Base-by-base conservation (phyloP, 2,329 filamentous ascomycete genomes). In the Curvularia eragrostidis region DNA sequence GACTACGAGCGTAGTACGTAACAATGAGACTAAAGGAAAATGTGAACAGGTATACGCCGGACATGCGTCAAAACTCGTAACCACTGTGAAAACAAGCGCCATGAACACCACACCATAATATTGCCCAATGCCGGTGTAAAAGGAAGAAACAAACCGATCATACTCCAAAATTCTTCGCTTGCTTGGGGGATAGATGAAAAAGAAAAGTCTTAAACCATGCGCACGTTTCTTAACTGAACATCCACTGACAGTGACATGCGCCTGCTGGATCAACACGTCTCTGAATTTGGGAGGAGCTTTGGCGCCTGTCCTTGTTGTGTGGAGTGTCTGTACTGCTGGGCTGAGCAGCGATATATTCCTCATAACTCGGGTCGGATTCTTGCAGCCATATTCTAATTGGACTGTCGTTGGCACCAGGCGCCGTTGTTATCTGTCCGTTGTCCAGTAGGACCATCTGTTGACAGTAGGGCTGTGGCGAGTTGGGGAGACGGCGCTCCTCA, bases 361-460 rank as follows among this genome's bases (percentile, higher is more conserved):
- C 60, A 10, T 71, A 66, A 12, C 30, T 67, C 7, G 80, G 79
- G 61, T 80, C 76, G 2, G 66, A 54, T 64, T 82, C 80, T 56
- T 78, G 69, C 10, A 83, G 66, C 54, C 67, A 59, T 19, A 82
- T 65, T 15, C 69, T 71, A 44, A 80, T 74, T 3, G 72, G 72
- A 5, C 75, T 63, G 26, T 74, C 75, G 42, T 75, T 70, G 19
- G 57, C 59, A 52, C 76, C 72, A 0, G 64, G 58, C 24, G 74
- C 73, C 34, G 73, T 71, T 28, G 78, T 73, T 32, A 84, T 70
- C 8, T 73, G 65, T 28, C 83, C 83, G 61, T 86, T 78, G 47
- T 83, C 74, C 53, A 86, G 75, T 12, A 90, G 79, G 60, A 84
- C 79, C 81, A 89, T 88, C 68, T 88, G 84, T 66, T 89, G 82